Percentiles rank a stretch among this genome's conserved stretches.
Conservation (phyloP, 2,329 filamentous ascomycete species). For the Nothophaeocryptopus gaeumannii region DNA sequence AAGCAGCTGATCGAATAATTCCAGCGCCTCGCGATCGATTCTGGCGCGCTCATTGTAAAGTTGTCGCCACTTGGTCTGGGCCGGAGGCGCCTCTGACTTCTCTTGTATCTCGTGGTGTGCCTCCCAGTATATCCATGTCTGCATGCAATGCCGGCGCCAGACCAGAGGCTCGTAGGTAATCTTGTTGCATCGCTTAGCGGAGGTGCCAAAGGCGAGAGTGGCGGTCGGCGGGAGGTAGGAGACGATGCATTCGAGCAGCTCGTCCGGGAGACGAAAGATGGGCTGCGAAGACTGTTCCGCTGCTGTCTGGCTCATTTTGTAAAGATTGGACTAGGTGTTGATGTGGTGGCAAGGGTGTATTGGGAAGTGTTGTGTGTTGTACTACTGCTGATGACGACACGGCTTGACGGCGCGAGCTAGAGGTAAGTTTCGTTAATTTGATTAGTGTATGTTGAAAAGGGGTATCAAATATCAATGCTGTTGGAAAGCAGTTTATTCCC, state of each 20-base stretch:
- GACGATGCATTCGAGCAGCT: slow-evolving; percentile 79
- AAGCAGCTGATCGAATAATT: slow-evolving; percentile 64
- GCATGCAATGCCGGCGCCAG: slow-evolving; percentile 74
- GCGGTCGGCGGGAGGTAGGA: slow-evolving; percentile 55
- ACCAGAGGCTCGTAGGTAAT: slow-evolving; percentile 70
- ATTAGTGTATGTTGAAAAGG: too few species aligned
- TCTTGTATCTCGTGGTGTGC: slow-evolving; percentile 57
- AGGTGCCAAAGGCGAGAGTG: slow-evolving; percentile 54
- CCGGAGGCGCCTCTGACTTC: slow-evolving; percentile 47
- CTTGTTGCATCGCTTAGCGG: slow-evolving; percentile 62
- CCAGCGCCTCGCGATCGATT: slow-evolving; percentile 35
- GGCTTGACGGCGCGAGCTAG: too few species aligned
- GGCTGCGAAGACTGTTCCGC: neutral
- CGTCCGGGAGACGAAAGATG: slow-evolving; percentile 63
- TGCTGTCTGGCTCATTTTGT: too few species aligned
- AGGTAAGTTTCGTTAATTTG: too few species aligned
- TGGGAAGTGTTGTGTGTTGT: too few species aligned
- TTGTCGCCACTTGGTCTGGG: slow-evolving; percentile 62
- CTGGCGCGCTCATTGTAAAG: slow-evolving; percentile 38
- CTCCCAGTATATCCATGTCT: slow-evolving; percentile 73
- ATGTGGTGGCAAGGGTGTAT: too few species aligned
- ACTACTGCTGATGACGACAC: too few species aligned
- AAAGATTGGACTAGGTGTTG: too few species aligned
- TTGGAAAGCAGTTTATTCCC: too few species aligned
- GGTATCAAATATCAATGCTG: too few species aligned